Percentiles rank a stretch among this genome's conserved stretches.
These are phyloP conservation scores for Hibiscus mutabilis DNA, from an alignment of 345 rosid species.

Conservation along the genomic window DNA sequence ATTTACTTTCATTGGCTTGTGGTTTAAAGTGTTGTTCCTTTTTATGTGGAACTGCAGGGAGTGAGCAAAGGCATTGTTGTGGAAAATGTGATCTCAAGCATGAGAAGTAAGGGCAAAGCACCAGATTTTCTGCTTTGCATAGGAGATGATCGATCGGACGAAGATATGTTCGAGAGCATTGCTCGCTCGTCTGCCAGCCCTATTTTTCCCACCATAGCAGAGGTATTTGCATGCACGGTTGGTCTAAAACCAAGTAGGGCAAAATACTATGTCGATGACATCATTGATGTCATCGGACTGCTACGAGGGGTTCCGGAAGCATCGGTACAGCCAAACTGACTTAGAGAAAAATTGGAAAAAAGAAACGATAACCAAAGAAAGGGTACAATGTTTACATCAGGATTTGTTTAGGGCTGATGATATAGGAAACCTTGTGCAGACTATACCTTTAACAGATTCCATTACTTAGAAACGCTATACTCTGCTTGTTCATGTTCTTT, in stretches of 20 bases:
- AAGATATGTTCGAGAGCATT: slow-evolving; percentile 80
- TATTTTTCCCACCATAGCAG: slow-evolving; percentile 32
- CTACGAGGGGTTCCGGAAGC: slow-evolving; percentile 47
- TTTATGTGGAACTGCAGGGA: slow-evolving; percentile 39
- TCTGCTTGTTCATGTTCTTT: neutral
- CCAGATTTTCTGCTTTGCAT: slow-evolving; percentile 72
- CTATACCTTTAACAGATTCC: slow-evolving; percentile 7
- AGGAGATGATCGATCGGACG: slow-evolving; percentile 81
- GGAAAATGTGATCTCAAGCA: slow-evolving; percentile 49
- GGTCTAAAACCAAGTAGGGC: slow-evolving; percentile 95
- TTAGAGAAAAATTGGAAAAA: neutral
- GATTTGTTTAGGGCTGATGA: slow-evolving; percentile 12
- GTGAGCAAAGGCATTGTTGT: slow-evolving; percentile 70
- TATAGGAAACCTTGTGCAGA: slow-evolving; percentile 8
- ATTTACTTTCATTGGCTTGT: neutral
- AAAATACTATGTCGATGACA: slow-evolving; percentile 68
- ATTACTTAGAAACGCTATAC: neutral
- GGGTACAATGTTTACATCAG: neutral
- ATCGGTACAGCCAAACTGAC: slow-evolving; percentile 20
- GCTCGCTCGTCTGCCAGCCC: slow-evolving; percentile 29
- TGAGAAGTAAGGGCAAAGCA: slow-evolving; percentile 37
- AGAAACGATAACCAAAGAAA: neutral
- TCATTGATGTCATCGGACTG: slow-evolving; percentile 46
- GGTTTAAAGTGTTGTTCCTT: neutral
- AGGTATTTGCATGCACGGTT: slow-evolving; percentile 71